These are phyloP conservation scores for Globisporangium carolinianum DNA, from an alignment of 352 stramenopile species.

Conservation along the genomic window DNA sequence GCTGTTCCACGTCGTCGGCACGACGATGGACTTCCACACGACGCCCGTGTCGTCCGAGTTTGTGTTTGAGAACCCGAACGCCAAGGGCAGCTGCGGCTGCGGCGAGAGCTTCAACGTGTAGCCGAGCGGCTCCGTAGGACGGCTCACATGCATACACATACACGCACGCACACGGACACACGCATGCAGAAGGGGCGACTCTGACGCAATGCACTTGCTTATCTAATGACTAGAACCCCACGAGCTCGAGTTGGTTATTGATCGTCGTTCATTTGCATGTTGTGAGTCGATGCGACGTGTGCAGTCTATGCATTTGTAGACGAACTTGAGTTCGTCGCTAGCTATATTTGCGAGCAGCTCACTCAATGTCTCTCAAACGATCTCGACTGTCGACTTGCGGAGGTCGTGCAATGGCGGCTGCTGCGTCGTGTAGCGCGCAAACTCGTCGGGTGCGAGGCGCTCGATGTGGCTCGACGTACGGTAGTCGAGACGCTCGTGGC, in stretches of 20 bases:
- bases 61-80: slow-evolving; percentile 99
- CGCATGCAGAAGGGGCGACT: too few relatives aligned
- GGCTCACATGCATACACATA: background rate
- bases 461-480: slow-evolving; percentile 61
- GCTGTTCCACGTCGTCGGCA: slow-evolving; percentile 98
- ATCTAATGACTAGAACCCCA: background rate
- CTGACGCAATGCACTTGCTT: background rate
- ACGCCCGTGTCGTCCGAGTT: slow-evolving; percentile 97
- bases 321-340: background rate
- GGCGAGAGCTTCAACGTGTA: slow-evolving; percentile 99
- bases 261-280: too few relatives aligned
- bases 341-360: background rate
- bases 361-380: slow-evolving; percentile 18
- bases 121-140: background rate
- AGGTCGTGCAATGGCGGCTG: slow-evolving; percentile 48
- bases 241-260: too few relatives aligned
- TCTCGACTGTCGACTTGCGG: slow-evolving; percentile 67
- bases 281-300: background rate
- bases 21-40: slow-evolving; percentile 98
- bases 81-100: slow-evolving; percentile 98
- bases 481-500: slow-evolving; percentile 62
- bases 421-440: slow-evolving; percentile 38
- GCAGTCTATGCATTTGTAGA: background rate
- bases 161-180: slow-evolving; percentile 3
- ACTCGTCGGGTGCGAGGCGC: slow-evolving; percentile 45